A percentile compares a stretch with the other conserved stretches of the same genome.
Conservation (phyloP, 192 early-diverging fungal species). For the Backusella westeae region DNA sequence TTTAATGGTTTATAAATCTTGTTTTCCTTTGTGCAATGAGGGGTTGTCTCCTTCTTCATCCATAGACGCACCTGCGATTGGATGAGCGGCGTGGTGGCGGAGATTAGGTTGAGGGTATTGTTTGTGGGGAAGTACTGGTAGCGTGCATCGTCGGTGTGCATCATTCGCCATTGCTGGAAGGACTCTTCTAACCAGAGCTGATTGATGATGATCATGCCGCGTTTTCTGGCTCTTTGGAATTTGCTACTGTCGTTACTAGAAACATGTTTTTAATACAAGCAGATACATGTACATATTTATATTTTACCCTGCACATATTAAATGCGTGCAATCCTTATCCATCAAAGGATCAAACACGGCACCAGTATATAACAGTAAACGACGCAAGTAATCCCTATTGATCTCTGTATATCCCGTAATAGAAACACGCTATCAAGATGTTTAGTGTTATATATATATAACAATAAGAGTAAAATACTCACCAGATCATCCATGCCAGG, state of each 20-base stretch:
- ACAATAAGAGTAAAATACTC: neutral
- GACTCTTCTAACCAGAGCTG: constrained; percentile 87
- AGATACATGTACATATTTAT: too few species aligned
- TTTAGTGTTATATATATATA: neutral
- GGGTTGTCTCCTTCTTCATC: constrained; percentile 32
- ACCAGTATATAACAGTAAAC: constrained; percentile 61
- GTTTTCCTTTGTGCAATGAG: neutral
- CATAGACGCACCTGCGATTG: constrained; percentile 39
- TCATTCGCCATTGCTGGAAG: constrained; percentile 60
- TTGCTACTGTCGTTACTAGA: constrained; percentile 63
- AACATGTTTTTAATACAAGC: neutral
- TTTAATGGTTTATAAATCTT: constrained; percentile 6
- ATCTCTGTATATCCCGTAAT: constrained; percentile 70
- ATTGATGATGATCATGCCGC: constrained; percentile 68
- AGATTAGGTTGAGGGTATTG: constrained; percentile 48
- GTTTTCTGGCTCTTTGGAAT: constrained; percentile 56
- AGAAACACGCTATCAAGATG: constrained; percentile 45
- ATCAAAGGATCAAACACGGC: constrained; percentile 62
- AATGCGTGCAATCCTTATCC: constrained; percentile 68
- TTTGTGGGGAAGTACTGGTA: constrained; percentile 53
- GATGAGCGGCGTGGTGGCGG: constrained; percentile 47
- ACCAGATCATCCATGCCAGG: constrained; percentile 48
- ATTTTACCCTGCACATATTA: constrained; percentile 64
- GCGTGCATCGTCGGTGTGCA: constrained; percentile 42
- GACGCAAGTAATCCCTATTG: constrained; percentile 62